Conservation (phyloP, 2,329 filamentous ascomycete genomes). For the Beauveria asiatica region DNA sequence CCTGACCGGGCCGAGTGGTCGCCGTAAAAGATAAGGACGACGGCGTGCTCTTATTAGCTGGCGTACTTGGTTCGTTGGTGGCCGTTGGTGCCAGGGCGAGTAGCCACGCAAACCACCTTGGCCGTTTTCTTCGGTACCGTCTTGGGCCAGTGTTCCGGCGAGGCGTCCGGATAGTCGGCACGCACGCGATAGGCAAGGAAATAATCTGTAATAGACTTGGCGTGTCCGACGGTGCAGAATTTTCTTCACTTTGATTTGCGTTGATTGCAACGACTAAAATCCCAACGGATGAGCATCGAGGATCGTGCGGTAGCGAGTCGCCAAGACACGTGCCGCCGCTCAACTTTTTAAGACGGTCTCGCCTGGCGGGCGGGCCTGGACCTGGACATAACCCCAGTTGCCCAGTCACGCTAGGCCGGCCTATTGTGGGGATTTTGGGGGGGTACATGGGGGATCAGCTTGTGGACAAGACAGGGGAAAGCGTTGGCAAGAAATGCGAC, state of each 20-base stretch:
- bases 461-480: neutral
- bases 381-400: too few relatives aligned
- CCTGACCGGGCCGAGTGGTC: too few relatives aligned
- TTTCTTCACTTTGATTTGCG: neutral
- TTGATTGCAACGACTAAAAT: neutral
- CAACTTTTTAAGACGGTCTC: neutral
- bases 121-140: neutral
- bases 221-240: neutral
- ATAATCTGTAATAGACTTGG: neutral
- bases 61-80: neutral
- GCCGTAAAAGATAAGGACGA: neutral
- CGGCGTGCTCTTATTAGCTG: neutral
- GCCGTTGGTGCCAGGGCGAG: neutral
- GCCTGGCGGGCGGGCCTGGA: neutral
- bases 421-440: neutral
- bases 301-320: neutral
- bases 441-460: neutral
- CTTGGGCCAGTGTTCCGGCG: neutral
- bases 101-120: too few relatives aligned
- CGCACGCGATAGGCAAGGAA: neutral
- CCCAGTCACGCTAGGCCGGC: neutral
- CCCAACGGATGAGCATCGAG: neutral
- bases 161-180: slow-evolving; percentile 6
- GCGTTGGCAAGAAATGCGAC: neutral
- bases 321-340: neutral